These are phyloP conservation scores for Nematodospora anomalae DNA, from an alignment of 1,139 yeast genomes.

Conservation along the genomic window DNA sequence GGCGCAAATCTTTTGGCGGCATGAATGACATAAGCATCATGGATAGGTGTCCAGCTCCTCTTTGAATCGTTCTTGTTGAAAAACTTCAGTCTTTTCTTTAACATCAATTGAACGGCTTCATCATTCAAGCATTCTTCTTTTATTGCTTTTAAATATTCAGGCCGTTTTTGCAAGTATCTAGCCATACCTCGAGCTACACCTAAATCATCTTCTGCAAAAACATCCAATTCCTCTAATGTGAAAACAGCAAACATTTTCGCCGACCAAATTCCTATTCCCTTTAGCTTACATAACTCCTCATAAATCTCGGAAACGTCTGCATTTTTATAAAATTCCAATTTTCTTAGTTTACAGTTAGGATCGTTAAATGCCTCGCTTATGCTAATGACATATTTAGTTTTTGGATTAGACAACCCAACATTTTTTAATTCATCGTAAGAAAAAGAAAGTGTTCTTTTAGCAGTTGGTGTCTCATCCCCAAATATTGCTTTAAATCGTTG, in stretches of 20 bases:
- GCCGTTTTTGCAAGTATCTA: conserved; percentile 57
- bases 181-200: conserved; percentile 85
- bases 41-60: conserved; percentile 59
- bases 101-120: conserved; percentile 28
- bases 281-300: conserved; percentile 55
- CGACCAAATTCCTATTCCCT: conserved; percentile 90
- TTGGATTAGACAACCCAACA: conserved; percentile 72
- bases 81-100: conserved; percentile 40
- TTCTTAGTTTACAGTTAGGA: conserved; percentile 36
- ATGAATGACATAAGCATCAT: conserved; percentile 56
- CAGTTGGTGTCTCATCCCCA: conserved; percentile 49
- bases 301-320: conserved; percentile 49
- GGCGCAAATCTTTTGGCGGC: conserved; percentile 66
- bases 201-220: conserved; percentile 76
- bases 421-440: conserved; percentile 50
- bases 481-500: conserved; percentile 42
- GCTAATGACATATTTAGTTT: conserved; percentile 62
- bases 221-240: conserved; percentile 63
- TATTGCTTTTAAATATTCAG: conserved; percentile 46
- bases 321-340: conserved; percentile 35
- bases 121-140: conserved; percentile 30
- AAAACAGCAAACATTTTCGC: conserved; percentile 85
- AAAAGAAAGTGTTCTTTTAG: conserved; percentile 44
- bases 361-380: conserved; percentile 58
- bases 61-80: conserved; percentile 38